Conservation (phyloP, 805 yeast species). For the Citeromyces nyonsensis region DNA sequence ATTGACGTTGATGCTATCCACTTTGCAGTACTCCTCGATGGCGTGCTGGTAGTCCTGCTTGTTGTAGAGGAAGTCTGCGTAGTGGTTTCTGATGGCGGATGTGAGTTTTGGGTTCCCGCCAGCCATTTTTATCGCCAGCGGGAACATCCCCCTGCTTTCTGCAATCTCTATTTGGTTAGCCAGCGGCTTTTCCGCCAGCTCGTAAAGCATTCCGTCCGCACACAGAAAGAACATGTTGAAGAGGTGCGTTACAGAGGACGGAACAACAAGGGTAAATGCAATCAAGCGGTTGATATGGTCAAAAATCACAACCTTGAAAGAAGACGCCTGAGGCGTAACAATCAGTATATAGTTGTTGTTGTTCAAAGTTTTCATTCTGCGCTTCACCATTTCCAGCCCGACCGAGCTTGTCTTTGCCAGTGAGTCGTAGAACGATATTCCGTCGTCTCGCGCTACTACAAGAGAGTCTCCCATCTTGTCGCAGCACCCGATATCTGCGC, state of each 20-base stretch:
- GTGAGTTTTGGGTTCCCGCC: slow-evolving; percentile 13
- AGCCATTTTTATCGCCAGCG: slow-evolving; percentile 30
- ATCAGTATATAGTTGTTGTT: slow-evolving; percentile 43
- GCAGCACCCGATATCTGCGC: slow-evolving; percentile 34
- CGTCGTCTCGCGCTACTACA: slow-evolving; percentile 51
- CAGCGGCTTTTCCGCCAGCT: slow-evolving; percentile 48
- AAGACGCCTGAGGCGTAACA: no score
- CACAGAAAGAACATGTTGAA: slow-evolving; percentile 55
- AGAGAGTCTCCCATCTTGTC: slow-evolving; percentile 19
- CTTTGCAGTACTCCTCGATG: slow-evolving; percentile 52
- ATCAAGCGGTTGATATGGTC: no score
- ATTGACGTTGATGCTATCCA: slow-evolving; percentile 31
- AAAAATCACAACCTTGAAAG: no score
- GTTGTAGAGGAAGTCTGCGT: slow-evolving; percentile 60
- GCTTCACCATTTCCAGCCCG: slow-evolving; percentile 41
- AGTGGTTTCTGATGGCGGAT: slow-evolving; percentile 30
- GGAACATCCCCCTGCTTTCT: slow-evolving; percentile 65
- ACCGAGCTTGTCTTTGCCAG: slow-evolving; percentile 37
- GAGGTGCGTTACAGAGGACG: slow-evolving; percentile 46
- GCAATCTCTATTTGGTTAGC: slow-evolving; percentile 51
- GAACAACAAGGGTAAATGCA: background rate
- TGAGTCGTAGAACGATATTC: slow-evolving; percentile 45
- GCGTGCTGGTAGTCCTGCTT: slow-evolving; percentile 57
- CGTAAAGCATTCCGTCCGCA: slow-evolving; percentile 62
- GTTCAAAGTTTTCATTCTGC: slow-evolving; percentile 25